Evolutionary conservation across 129 eudicot genomes (phyloP).

Genomic region (Erigeron canadensis): DNA sequence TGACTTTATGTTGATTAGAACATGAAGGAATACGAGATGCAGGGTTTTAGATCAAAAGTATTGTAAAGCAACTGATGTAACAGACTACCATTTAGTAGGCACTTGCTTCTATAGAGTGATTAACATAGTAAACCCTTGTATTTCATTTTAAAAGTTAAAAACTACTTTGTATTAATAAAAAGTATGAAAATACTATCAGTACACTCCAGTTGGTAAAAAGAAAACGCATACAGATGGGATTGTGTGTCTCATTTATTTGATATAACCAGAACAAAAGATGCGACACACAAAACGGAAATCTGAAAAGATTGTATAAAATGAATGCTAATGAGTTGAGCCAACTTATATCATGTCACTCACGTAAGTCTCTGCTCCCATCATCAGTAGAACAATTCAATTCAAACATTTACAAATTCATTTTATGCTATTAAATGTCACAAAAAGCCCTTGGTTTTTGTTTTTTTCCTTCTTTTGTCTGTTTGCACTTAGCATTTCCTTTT

Average conservation of each 20-base stretch:
- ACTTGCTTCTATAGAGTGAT: slow-evolving; percentile 10
- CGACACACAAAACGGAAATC: slow-evolving; percentile 5
- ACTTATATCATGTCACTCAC: not conserved
- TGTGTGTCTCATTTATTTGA: not conserved
- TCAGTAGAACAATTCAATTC: slow-evolving; percentile 31
- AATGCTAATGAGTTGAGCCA: not conserved
- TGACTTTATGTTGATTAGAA: slow-evolving; percentile 22
- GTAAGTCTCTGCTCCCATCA: slow-evolving; percentile 28
- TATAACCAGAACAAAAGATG: slow-evolving; percentile 2
- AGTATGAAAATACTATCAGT: not conserved
- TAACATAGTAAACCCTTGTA: not conserved
- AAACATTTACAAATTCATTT: slow-evolving; percentile 21
- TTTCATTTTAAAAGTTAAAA: not conserved
- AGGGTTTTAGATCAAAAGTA: slow-evolving; percentile 16
- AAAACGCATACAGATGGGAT: not conserved
- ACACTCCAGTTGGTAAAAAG: slow-evolving; percentile 5
- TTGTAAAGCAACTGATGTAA: slow-evolving; percentile 15
- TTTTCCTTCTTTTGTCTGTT: slow-evolving; percentile 22
- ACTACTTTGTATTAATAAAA: not conserved
- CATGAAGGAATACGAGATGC: not conserved
- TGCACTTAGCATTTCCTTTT: slow-evolving; percentile 18
- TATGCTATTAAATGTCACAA: slow-evolving; percentile 24
- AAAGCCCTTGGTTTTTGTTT: slow-evolving; percentile 11
- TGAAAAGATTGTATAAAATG: slow-evolving; percentile 12
- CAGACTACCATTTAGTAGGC: slow-evolving; percentile 2